A percentile compares a stretch with the other conserved stretches of the same genome.
Conservation (phyloP, 129 eudicot genomes). For the Artemisia argyi region DNA sequence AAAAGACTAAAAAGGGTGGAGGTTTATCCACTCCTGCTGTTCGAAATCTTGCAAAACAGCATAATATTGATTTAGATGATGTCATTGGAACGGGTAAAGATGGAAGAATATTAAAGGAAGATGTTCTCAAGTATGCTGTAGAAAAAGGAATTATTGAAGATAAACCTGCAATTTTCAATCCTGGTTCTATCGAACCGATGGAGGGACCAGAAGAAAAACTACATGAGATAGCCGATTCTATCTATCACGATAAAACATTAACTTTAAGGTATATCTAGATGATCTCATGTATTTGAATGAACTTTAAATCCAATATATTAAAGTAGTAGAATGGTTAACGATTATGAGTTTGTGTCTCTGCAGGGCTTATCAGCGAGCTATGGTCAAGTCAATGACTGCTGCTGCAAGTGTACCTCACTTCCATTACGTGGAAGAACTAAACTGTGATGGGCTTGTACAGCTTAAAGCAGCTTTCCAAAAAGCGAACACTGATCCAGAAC, state of each 20-base stretch:
- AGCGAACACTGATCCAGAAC: constrained; percentile 66
- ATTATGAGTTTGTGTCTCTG: constrained; percentile 24
- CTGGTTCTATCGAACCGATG: constrained; percentile 38
- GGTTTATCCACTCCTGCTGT: constrained; percentile 86
- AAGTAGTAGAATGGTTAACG: too few species aligned
- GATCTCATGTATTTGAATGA: constrained; percentile 3
- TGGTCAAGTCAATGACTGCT: constrained; percentile 90
- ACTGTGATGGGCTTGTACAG: constrained; percentile 60
- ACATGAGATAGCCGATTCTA: constrained; percentile 36
- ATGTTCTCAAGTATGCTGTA: constrained; percentile 55
- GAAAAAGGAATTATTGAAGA: constrained; percentile 47
- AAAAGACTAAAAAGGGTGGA: constrained; percentile 38
- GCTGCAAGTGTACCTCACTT: constrained; percentile 94
- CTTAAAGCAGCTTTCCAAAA: constrained; percentile 81
- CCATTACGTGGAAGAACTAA: constrained; percentile 88
- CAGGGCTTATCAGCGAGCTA: constrained; percentile 98
- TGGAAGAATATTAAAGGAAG: constrained; percentile 90
- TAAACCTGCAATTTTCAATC: constrained; percentile 25
- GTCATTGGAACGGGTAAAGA: constrained; percentile 71
- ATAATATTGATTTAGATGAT: constrained; percentile 59
- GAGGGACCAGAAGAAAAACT: constrained; percentile 39
- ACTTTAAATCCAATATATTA: too few species aligned
- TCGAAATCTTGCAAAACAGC: constrained; percentile 74
- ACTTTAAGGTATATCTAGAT: constrained; percentile 55
- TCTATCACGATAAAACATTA: constrained; percentile 61